These are phyloP conservation scores for Trametes punicea DNA, from an alignment of 768 basidiomycete species.

Conservation along the genomic window DNA sequence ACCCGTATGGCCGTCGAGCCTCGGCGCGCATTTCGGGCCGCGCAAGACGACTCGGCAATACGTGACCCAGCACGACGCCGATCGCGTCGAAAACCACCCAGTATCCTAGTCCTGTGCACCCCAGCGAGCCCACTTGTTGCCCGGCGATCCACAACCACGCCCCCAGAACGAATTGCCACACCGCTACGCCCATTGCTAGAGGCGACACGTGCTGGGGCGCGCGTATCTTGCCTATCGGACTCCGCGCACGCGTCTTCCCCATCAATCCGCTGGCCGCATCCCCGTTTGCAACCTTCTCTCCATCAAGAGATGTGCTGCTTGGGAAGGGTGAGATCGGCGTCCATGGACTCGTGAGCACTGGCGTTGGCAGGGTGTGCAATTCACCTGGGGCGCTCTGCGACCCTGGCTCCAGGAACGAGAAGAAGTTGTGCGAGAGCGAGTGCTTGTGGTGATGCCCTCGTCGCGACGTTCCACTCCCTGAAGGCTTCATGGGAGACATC, in stretches of 20 bases:
- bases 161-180: slow-evolving; percentile 55
- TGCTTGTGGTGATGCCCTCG: slow-evolving; percentile 91
- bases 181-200: slow-evolving; percentile 12
- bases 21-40: slow-evolving; percentile 29
- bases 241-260: slow-evolving; percentile 12
- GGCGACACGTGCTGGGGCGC: slow-evolving; percentile 18
- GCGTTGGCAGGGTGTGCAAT: slow-evolving; percentile 56
- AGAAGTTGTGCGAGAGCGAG: slow-evolving; percentile 91
- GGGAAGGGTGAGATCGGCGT: slow-evolving; percentile 47
- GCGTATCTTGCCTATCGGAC: slow-evolving; percentile 19
- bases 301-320: slow-evolving; percentile 3
- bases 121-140: slow-evolving; percentile 82
- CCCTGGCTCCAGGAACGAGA: slow-evolving; percentile 89
- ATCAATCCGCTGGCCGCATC: neutral
- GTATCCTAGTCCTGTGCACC: slow-evolving; percentile 90
- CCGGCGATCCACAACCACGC: slow-evolving; percentile 85
- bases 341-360: slow-evolving; percentile 66
- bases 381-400: slow-evolving; percentile 30
- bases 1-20: slow-evolving; percentile 57
- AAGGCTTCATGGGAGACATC: slow-evolving; percentile 28
- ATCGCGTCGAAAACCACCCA: slow-evolving; percentile 95
- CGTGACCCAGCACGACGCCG: slow-evolving; percentile 58
- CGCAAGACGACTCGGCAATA: slow-evolving; percentile 45
- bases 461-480: slow-evolving; percentile 37
- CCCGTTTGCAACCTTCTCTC: slow-evolving; percentile 6